Conservation (phyloP, 306 rosid species). For the Gastrolobium villosum region DNA sequence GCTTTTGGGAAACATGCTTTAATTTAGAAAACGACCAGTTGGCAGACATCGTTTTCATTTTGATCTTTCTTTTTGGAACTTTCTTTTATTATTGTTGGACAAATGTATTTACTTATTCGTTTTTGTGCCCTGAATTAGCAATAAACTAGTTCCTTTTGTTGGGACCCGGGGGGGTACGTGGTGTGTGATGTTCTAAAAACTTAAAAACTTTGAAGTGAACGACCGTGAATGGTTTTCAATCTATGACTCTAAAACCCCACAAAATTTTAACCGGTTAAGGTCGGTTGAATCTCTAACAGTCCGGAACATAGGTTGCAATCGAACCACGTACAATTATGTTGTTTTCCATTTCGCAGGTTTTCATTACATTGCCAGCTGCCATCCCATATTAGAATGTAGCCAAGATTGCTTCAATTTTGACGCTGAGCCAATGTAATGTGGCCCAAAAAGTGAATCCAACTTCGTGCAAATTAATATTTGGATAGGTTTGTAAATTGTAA, state of each 20-base stretch:
- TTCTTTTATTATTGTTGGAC: conserved; percentile 46
- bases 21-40: conserved; percentile 45
- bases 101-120: conserved; percentile 25
- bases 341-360: conserved; percentile 3
- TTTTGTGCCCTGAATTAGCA: conserved; percentile 47
- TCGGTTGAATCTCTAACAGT: conserved; percentile 12
- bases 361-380: conserved; percentile 26
- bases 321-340: not conserved
- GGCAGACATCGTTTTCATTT: conserved; percentile 49
- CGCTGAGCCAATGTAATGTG: too few relatives aligned
- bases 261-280: not conserved
- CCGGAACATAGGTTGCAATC: not conserved
- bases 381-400: conserved; percentile 1
- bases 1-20: conserved; percentile 45
- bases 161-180: not conserved
- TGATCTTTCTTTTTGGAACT: conserved; percentile 52
- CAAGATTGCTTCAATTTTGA: too few relatives aligned
- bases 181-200: conserved; percentile 1
- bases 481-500: too few relatives aligned
- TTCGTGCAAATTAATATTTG: too few relatives aligned
- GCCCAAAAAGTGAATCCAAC: too few relatives aligned
- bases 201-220: conserved; percentile 13
- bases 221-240: not conserved
- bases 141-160: conserved; percentile 47
- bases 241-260: conserved; percentile 17